Conservation (phyloP, 768 basidiomycete species). For the Gymnopilus junonius region DNA sequence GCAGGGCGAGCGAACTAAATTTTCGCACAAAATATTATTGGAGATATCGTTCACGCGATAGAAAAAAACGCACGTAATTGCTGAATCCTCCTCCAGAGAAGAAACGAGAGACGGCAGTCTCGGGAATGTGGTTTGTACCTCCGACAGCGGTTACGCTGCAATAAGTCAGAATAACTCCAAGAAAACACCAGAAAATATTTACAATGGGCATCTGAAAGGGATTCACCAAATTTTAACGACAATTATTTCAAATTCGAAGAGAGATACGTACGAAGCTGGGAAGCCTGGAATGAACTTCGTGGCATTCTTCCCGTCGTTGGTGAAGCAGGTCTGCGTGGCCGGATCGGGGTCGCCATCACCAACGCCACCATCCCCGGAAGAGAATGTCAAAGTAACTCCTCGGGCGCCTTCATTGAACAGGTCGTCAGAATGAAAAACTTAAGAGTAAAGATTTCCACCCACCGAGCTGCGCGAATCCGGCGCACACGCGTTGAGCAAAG, state of each 20-base stretch:
- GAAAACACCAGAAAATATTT: conserved; percentile 16
- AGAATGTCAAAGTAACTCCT: conserved; percentile 64
- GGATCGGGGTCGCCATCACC: conserved; percentile 61
- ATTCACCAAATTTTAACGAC: conserved; percentile 17
- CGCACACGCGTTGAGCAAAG: conserved; percentile 59
- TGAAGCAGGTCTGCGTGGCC: conserved; percentile 52
- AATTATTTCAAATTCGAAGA: conserved; percentile 29
- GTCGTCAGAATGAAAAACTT: neutral
- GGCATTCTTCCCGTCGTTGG: conserved; percentile 60
- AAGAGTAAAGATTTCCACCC: neutral
- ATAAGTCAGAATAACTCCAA: neutral
- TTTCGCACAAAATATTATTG: neutral
- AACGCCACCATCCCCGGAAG: conserved; percentile 69
- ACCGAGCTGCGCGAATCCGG: conserved; percentile 65
- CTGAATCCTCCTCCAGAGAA: conserved; percentile 82
- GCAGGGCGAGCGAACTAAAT: conserved; percentile 54
- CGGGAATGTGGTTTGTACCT: conserved; percentile 56
- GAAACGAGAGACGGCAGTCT: conserved; percentile 50
- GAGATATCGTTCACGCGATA: neutral
- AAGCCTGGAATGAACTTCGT: conserved; percentile 59
- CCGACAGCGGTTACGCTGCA: conserved; percentile 74
- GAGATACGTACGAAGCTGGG: conserved; percentile 50
- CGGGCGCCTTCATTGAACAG: conserved; percentile 49
- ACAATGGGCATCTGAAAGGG: conserved; percentile 51
- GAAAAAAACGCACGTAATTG: conserved; percentile 50